phyloP scores from a whole-genome alignment of 1,284 basidiomycete genomes.

The Cystobasidiaceae sp. region DNA sequence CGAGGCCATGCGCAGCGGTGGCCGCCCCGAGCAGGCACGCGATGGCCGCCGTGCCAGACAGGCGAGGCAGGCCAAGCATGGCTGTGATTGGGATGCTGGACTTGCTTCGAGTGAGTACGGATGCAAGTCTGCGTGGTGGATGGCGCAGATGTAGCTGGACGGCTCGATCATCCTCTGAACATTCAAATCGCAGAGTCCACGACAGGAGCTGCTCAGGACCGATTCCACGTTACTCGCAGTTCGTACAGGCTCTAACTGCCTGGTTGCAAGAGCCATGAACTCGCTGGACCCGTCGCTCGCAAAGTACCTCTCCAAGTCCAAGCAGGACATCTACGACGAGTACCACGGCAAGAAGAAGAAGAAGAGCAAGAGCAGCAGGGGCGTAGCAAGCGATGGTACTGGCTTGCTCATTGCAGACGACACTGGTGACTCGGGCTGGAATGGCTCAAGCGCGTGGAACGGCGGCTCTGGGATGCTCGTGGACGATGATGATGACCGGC shows the following conservation, averaged over 20 bases:
- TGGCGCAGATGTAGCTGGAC: no score
- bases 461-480: slow-evolving; percentile 3
- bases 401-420: slow-evolving; percentile 14
- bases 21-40: background rate
- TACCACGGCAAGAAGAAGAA: slow-evolving; percentile 30
- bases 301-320: slow-evolving; percentile 22
- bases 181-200: no score
- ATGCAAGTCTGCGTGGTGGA: no score
- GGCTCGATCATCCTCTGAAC: no score
- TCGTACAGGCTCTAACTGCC: no score
- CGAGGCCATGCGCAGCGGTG: background rate
- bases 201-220: no score
- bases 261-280: slow-evolving; percentile 4
- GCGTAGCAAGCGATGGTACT: background rate
- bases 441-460: background rate
- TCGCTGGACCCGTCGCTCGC: slow-evolving; percentile 26
- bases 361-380: slow-evolving; percentile 9
- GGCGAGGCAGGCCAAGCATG: no score
- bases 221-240: no score
- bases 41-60: background rate
- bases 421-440: slow-evolving; percentile 7
- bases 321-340: slow-evolving; percentile 28
- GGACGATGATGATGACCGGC: slow-evolving; percentile 16
- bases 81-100: no score
- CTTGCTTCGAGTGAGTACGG: no score